Base-by-base conservation (phyloP, 176 grass and related monocot genomes). In the Avena sativa region DNA sequence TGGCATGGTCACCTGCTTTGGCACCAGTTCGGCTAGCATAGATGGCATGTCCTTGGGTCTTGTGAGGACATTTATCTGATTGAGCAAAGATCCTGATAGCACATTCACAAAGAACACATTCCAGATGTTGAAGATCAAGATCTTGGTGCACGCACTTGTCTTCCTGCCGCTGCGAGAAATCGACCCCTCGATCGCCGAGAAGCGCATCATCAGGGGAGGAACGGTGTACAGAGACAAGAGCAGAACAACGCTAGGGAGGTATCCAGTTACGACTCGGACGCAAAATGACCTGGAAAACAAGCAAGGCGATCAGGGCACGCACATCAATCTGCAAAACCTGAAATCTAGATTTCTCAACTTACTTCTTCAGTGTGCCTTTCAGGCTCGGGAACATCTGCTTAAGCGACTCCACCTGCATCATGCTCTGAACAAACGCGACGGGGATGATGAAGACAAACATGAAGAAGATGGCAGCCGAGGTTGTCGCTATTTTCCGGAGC, bases 81-180 rank as follows among this genome's bases (percentile, higher is more conserved):
- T 94, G 51, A 98, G 65, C 25, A 92, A 66, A 8, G 96, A 94
- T 30, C 96, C 96, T 65, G 96, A 98, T 43, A 98, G 80, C 34
- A 98, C 93, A 87, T 95, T 98, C 14, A 94, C 92, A 74, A 98
- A 98, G 86, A 98, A 98, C 71, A 98, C 87, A 57, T 96, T 98
- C 97, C 94, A 96, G 46, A 98, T 79, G 65, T 81, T 96, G 61
- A 98, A 98, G 44, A 91, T 90, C 46, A 95, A 70, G 9, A 98
- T 83, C 89, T 98, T 98, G 72, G 82, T 91, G 76, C 93, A 98
- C 25, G 94, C 93, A 61, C 97, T 98, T 34, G 38, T 96, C 72
- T 98, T 98, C 83, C 92, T 92, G 40, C 84, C 85, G 55, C 97
- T 98, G 58, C 89, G 94, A 71, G 97, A 98, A 81, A 94, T 90